Percentiles rank a stretch among this genome's conserved stretches.
Conservation (phyloP, 1,284 basidiomycete species). For the Ceratobasidium papillatum region DNA sequence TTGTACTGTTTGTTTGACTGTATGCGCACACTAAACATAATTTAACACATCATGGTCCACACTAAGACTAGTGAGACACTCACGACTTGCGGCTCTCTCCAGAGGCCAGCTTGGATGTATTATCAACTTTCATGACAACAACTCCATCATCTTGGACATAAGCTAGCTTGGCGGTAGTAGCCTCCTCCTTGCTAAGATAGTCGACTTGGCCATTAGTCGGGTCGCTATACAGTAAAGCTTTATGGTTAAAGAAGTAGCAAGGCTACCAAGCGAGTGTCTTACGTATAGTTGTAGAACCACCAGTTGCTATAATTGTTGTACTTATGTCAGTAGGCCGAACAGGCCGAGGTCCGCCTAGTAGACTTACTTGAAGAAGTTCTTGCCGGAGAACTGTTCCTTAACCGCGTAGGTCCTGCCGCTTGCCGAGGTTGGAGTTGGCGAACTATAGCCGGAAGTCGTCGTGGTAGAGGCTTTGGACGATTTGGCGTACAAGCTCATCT, state of each 20-base stretch:
- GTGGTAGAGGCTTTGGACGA: constrained; percentile 6
- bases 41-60: not conserved
- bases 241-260: constrained; percentile 50
- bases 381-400: constrained; percentile 55
- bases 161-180: constrained; percentile 2
- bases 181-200: constrained; percentile 28
- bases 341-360: constrained; percentile 1
- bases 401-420: constrained; percentile 47
- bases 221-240: constrained; percentile 57
- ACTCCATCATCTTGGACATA: constrained; percentile 44
- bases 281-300: constrained; percentile 32
- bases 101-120: constrained; percentile 10
- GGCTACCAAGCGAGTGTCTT: constrained; percentile 11
- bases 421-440: constrained; percentile 8
- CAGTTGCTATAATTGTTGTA: not conserved
- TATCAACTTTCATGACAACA: constrained; percentile 34
- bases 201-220: constrained; percentile 36
- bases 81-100: constrained; percentile 57
- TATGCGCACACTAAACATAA: constrained; percentile 25
- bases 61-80: constrained; percentile 48
- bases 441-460: not conserved
- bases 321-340: not conserved
- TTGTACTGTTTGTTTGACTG: constrained; percentile 31
- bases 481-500: constrained; percentile 20
- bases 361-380: constrained; percentile 53